Conservation (phyloP, 139 green algal species). For the Chlamydomonas sphaeroides region DNA sequence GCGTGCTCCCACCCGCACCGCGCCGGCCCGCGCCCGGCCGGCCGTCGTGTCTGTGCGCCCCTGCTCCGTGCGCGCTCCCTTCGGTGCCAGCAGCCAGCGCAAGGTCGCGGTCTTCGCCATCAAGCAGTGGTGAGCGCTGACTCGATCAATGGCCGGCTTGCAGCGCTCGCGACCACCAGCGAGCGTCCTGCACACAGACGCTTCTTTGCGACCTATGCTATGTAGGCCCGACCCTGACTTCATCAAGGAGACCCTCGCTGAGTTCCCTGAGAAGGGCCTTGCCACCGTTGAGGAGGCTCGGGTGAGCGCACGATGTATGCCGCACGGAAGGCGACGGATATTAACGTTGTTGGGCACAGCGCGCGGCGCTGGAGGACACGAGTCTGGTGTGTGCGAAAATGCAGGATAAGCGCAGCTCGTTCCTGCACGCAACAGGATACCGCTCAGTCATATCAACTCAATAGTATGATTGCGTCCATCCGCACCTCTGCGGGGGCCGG, state of each 20-base stretch:
- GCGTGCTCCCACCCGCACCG: not conserved
- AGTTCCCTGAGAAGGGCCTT: constrained; percentile 77
- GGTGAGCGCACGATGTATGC: too few relatives aligned
- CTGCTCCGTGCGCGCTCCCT: not conserved
- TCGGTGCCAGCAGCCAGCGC: not conserved
- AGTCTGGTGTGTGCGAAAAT: too few relatives aligned
- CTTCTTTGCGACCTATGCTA: not conserved
- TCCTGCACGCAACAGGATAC: too few relatives aligned
- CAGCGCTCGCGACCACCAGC: not conserved
- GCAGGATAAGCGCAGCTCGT: too few relatives aligned
- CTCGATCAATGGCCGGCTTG: not conserved
- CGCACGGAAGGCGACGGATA: too few relatives aligned
- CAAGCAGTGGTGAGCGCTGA: constrained; percentile 20
- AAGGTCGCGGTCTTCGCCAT: not conserved
- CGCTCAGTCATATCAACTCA: too few relatives aligned
- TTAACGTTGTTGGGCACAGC: too few relatives aligned
- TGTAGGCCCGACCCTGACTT: constrained; percentile 66
- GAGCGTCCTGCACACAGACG: too few relatives aligned
- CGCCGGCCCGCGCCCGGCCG: not conserved
- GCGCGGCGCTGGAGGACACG: too few relatives aligned
- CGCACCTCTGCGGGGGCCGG: too few relatives aligned
- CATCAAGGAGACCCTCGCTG: constrained; percentile 55
- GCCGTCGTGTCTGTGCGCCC: constrained; percentile 2
- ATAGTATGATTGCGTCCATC: too few relatives aligned
- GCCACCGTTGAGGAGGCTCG: constrained; percentile 78